phyloP scores from a whole-genome alignment of 164 flowering plant species.

The Stephania yunnanensis region DNA sequence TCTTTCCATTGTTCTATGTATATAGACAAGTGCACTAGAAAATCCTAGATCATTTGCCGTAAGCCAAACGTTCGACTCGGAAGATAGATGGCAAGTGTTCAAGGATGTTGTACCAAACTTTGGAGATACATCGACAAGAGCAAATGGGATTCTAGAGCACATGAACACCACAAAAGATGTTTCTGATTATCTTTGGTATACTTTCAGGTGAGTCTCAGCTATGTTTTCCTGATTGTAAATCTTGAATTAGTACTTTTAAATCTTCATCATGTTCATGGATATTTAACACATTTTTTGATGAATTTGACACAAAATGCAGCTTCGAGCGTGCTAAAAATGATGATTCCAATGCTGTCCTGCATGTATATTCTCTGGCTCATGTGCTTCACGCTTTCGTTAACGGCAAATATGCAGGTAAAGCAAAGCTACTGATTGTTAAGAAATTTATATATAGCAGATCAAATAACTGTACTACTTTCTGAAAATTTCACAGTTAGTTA shows the following conservation, averaged over 20 bases:
- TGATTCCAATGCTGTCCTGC: conserved; percentile 24
- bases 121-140: conserved; percentile 19
- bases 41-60: conserved; percentile 27
- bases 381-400: conserved; percentile 64
- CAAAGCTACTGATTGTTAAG: background rate
- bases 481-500: background rate
- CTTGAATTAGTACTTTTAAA: background rate
- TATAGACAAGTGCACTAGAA: conserved; percentile 45
- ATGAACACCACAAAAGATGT: conserved; percentile 42
- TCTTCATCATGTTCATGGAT: background rate
- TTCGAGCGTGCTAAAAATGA: conserved; percentile 25
- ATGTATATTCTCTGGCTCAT: conserved; percentile 51
- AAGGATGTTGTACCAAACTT: conserved; percentile 33
- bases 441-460: no score
- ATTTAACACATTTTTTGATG: background rate
- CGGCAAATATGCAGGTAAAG: conserved; percentile 40
- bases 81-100: conserved; percentile 30
- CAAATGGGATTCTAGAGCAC: conserved; percentile 37
- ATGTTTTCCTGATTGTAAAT: no score
- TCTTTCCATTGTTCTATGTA: conserved; percentile 15
- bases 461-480: background rate
- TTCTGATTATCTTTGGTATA: conserved; percentile 74
- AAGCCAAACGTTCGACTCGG: conserved; percentile 13
- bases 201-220: conserved; percentile 43
- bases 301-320: conserved; percentile 27